These are phyloP conservation scores for Talaromyces islandicus DNA, from an alignment of 2,329 filamentous ascomycete species.

Conservation along the genomic window DNA sequence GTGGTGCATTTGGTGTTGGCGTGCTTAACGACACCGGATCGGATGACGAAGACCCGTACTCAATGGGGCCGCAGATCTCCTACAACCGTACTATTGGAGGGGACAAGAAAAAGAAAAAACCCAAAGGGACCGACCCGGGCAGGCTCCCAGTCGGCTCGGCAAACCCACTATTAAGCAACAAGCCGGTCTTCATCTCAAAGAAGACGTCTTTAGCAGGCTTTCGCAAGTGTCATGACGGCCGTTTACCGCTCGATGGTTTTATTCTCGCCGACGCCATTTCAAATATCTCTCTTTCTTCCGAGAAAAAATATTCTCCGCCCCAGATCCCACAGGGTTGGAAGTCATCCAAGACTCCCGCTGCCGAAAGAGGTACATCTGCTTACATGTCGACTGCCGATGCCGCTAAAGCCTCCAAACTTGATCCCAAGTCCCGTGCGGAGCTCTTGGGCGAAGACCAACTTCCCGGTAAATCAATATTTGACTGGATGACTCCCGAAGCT, in stretches of 20 bases:
- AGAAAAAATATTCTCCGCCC: constrained; percentile 41
- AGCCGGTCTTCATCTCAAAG: constrained; percentile 71
- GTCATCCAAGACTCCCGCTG: constrained; percentile 48
- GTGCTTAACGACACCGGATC: constrained; percentile 89
- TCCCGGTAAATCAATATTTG: constrained; percentile 91
- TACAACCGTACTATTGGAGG: constrained; percentile 78
- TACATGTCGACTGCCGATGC: constrained; percentile 69
- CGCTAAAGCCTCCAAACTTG: constrained; percentile 68
- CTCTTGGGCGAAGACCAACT: constrained; percentile 74
- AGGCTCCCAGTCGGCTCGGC: constrained; percentile 43
- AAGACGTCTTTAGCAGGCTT: constrained; percentile 48
- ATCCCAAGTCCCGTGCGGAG: constrained; percentile 69
- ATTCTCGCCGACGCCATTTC: constrained; percentile 56
- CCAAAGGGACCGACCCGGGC: constrained; percentile 28
- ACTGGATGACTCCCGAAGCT: constrained; percentile 74
- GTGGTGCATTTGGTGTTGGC: constrained; percentile 76
- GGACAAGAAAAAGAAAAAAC: constrained; percentile 67
- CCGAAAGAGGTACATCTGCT: constrained; percentile 24
- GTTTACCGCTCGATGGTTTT: constrained; percentile 74
- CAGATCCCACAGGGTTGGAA: constrained; percentile 59
- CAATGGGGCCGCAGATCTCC: constrained; percentile 82
- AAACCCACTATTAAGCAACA: constrained; percentile 60
- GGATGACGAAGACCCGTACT: constrained; percentile 91
- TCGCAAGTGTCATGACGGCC: constrained; percentile 75
- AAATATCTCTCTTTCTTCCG: constrained; percentile 41